Base-by-base conservation (phyloP, 441 rosid genomes). In the Bruguiera hainesii region DNA sequence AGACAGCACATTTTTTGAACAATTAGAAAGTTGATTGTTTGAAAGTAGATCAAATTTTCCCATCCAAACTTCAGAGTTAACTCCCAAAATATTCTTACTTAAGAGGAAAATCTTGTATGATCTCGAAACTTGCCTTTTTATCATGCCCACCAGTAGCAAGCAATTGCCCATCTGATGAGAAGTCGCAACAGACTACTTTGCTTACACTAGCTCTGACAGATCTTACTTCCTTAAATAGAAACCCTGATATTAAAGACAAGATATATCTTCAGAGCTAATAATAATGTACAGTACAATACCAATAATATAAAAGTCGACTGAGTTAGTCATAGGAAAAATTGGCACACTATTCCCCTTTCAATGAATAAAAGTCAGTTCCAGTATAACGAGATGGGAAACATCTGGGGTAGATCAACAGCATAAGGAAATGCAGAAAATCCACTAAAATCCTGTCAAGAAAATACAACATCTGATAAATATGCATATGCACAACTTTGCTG, bases 81-180 rank as follows among this genome's bases (percentile, higher is more conserved):
- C n/a, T 18, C 19, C 3, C 26, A 53, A 65, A 31, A 51, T 7
- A 11, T 58, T 39, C n/a, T 55, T 49, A 37, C 56, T 60, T 61
- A 21, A 31, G 56, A 42, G 67, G 56, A 37, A 8, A 8, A 50
- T 19, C 21, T 35, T 30, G 11, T 29, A 28, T 60, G 19, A 25
- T 26, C 63, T 28, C 10, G 39, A 60, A 26, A 72, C 80, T 66
- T 70, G 87, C 97, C 97, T 84, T 91, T 74, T 86, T 92, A 81
- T 89, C 97, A 71, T 83, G 91, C 64, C 98, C 98, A 8, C 97
- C 97, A 73, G 89, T 85, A 52, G 96, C 98, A 67, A 95, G 92
- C 67, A 88, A 70, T 78, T 91, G 89, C 42, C 99, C 99, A 83
- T 91, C 91, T 0, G 92, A 90, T 30, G 99, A 91, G 86, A 91